These are phyloP conservation scores for Hibiscus trionum DNA, from an alignment of 345 rosid genomes.

Conservation along the genomic window DNA sequence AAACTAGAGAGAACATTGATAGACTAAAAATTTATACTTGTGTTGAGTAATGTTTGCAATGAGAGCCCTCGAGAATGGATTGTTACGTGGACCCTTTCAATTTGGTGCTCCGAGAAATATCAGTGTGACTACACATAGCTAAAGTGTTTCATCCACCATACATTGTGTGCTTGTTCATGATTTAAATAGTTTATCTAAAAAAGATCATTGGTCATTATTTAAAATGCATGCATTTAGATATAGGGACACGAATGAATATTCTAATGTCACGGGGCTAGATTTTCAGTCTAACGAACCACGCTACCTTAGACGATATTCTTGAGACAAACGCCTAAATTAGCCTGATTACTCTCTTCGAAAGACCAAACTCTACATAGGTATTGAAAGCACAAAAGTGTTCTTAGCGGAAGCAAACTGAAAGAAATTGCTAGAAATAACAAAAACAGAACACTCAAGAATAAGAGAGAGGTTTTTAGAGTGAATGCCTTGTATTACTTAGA, in stretches of 20 bases:
- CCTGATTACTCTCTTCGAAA: too few species aligned
- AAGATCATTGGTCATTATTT: constrained; percentile 30
- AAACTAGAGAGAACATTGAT: constrained; percentile 12
- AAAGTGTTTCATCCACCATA: constrained; percentile 23
- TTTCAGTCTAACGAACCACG: too few species aligned
- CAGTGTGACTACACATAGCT: constrained; percentile 31
- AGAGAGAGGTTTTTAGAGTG: too few species aligned
- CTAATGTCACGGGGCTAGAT: too few species aligned
- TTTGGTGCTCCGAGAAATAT: constrained; percentile 21
- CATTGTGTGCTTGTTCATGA: constrained; percentile 4
- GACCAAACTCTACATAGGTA: too few species aligned
- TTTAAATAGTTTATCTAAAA: not conserved
- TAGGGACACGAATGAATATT: not conserved
- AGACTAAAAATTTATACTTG: constrained; percentile 16
- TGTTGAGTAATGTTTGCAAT: constrained; percentile 14
- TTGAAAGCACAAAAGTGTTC: too few species aligned
- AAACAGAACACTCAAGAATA: too few species aligned
- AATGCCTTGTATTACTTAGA: too few species aligned
- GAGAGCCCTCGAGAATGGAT: constrained; percentile 25
- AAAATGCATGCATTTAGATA: constrained; percentile 20
- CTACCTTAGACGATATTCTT: too few species aligned
- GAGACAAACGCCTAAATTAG: too few species aligned
- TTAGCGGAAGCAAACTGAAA: too few species aligned
- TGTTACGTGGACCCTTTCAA: constrained; percentile 20
- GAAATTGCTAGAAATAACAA: too few species aligned